Evolutionary conservation across 2,329 filamentous ascomycete genomes (phyloP), one percentile per base, ranked within the genome.

Genomic region (Aaosphaeria pasadenensis): DNA sequence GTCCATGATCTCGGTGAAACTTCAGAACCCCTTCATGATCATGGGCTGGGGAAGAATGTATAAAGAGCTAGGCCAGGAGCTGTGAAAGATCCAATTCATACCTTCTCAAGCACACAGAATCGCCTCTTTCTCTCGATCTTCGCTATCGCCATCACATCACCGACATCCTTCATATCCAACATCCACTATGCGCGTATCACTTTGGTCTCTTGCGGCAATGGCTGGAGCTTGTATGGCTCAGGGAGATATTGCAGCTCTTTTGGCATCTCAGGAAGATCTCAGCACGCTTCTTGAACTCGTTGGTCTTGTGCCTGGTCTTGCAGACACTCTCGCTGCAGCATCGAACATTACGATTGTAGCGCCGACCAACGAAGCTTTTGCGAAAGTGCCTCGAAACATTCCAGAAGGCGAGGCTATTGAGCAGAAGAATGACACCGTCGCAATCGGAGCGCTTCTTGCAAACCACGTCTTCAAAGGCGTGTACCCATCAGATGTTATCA

Each of bases 381-480:
- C 59, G 24, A 46, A 49, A 3, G 57, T 62, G 33, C 57, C 59
- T 28, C 52, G 60, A 28, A 51, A 61, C 6, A 44, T 57, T 1
- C 60, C 60, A 3, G 60, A 64, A 40, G 60, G 60, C 29, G 50
- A 58, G 31, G 59, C 60, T 4, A 58, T 64, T 11, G 63, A 67
- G 24, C 59, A 72, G 45, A 55, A 64, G 4, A 65, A 62, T 24
- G 57, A 70, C 30, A 58, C 62, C 5, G 63, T 59, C 7, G 57
- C 66, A 17, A 59, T 75, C 29, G 57, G 64, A 41, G 77, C 76
- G 7, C 64, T 83, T 32, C 67, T 85, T 7, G 70, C 64, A 41
- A 85, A 85, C 59, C 81, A 85, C 60, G 73, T 83, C 32, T 66
- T 84, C 24, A 74, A 78, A 45, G 80, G 80, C 30, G 74, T 72